A percentile compares a stretch with the other conserved stretches of the same genome.
Evolutionary conservation across 2,329 filamentous ascomycete genomes (phyloP).

Genomic region (Conoideocrella luteorostrata): DNA sequence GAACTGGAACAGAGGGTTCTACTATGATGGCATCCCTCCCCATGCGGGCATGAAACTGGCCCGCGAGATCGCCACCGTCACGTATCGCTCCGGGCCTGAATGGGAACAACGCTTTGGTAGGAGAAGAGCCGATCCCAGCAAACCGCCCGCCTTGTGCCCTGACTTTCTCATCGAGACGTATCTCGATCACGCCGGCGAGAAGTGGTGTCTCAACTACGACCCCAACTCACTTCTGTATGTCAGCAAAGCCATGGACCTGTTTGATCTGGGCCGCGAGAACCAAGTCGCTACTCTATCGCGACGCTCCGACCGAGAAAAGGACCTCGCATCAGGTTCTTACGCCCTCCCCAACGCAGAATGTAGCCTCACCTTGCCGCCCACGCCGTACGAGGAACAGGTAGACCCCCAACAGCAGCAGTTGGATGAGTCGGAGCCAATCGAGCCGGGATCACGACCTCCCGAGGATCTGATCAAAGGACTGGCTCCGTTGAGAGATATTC

Average conservation of each 20-base stretch:
- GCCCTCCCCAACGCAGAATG: conserved; percentile 43
- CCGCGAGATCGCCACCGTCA: conserved; percentile 94
- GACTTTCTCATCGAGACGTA: conserved; percentile 98
- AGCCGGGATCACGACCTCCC: conserved; percentile 49
- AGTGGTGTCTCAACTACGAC: conserved; percentile 95
- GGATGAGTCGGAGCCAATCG: conserved; percentile 19
- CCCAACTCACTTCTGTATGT: conserved; percentile 93
- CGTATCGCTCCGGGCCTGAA: conserved; percentile 91
- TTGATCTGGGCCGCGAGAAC: conserved; percentile 74
- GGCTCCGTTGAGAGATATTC: conserved; percentile 63
- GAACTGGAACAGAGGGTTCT: conserved; percentile 92
- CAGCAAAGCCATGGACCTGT: conserved; percentile 97
- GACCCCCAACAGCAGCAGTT: conserved; percentile 38
- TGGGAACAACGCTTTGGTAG: conserved; percentile 95
- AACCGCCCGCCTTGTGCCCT: conserved; percentile 87
- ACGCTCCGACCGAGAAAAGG: conserved; percentile 52
- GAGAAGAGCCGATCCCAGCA: conserved; percentile 74
- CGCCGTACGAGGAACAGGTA: conserved; percentile 80
- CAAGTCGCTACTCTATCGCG: conserved; percentile 58
- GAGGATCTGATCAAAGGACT: conserved; percentile 75
- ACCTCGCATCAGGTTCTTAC: conserved; percentile 50
- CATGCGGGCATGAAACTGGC: conserved; percentile 98
- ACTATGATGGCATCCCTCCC: conserved; percentile 81
- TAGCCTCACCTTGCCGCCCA: conserved; percentile 73
- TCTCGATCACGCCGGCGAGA: conserved; percentile 94